Conservation (phyloP, 768 basidiomycete species). For the Termitomyces sp. region DNA sequence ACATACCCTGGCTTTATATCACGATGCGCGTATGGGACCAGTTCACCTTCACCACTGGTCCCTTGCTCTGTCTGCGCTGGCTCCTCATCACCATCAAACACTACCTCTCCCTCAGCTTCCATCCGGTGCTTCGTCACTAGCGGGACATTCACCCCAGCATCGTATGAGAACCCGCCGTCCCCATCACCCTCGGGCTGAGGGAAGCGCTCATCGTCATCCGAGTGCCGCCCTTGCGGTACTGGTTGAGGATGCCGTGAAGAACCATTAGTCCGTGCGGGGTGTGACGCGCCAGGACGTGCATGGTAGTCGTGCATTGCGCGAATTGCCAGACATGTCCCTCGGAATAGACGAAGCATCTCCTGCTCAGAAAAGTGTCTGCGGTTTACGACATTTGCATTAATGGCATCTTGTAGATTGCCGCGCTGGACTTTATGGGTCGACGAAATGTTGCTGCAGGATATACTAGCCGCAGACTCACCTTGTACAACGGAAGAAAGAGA, state of each 20-base stretch:
- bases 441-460: background rate
- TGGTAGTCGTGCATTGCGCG: conserved; percentile 92
- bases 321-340: conserved; percentile 91
- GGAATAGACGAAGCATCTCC: conserved; percentile 87
- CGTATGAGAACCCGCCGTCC: conserved; percentile 75
- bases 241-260: conserved; percentile 16
- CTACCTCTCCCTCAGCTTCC: conserved; percentile 55
- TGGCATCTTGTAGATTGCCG: conserved; percentile 94
- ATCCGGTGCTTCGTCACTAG: conserved; percentile 52
- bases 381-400: conserved; percentile 82
- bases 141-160: conserved; percentile 48
- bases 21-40: conserved; percentile 91
- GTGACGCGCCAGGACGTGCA: conserved; percentile 41
- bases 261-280: conserved; percentile 10
- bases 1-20: conserved; percentile 95
- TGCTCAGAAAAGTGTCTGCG: conserved; percentile 81
- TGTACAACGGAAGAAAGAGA: conserved; percentile 92
- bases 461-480: conserved; percentile 38
- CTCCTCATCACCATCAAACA: conserved; percentile 84
- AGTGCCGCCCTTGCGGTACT: conserved; percentile 25
- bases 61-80: conserved; percentile 38
- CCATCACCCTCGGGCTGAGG: conserved; percentile 74
- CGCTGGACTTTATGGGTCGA: conserved; percentile 39
- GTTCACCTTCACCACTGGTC: conserved; percentile 36
- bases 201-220: conserved; percentile 67